Base-by-base conservation (phyloP, 805 yeast species). In the Candida manassasensis region DNA sequence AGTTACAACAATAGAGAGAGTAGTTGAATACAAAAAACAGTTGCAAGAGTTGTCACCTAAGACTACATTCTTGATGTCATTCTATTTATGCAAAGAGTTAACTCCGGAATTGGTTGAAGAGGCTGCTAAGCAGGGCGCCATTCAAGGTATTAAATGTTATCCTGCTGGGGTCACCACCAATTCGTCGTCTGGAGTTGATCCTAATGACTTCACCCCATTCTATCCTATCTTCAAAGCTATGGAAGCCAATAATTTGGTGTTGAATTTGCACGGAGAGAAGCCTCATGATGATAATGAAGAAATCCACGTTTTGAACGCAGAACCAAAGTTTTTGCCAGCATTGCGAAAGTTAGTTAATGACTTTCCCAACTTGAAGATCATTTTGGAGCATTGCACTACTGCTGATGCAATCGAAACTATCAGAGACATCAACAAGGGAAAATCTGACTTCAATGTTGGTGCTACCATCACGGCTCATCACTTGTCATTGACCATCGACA, bases 131-230 rank as follows among this genome's bases (percentile, higher is more conserved):
- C 50, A 61, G 12, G 80, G 80, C 2, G 79, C 77, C 25, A 79
- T 90, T 37, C 70, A 79, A 19, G 99, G 99, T 38, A 86, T 93
- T 47, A 93, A 93, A 59, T 88, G 96, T 57, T 93, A 93, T 58
- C 99, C 99, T 27, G 97, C 97, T 2, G 99, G 99, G 29, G 99
- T 93, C 21, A 93, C 99, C n/a, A 93, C 99, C 26, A 93, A 93
- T 64, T 87, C 96, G 7, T 61, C 75, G 32, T 84, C 81, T 3
- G 98, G 98, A 34, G 96, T 93, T 16, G 93, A 84, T 57, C 94
- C 94, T 16, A 86, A 88, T 49, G 95, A 90, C 52, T 93, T 93
- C 61, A 75, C 82, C 32, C 79, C 73, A 4, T 93, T 89, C 51
- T 93, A 88, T 57, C 95, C 96, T 4, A 72, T 93, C 7, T 93